Conservation (phyloP, 2,329 filamentous ascomycete genomes). For the Hymenoscyphus fructigenus region DNA sequence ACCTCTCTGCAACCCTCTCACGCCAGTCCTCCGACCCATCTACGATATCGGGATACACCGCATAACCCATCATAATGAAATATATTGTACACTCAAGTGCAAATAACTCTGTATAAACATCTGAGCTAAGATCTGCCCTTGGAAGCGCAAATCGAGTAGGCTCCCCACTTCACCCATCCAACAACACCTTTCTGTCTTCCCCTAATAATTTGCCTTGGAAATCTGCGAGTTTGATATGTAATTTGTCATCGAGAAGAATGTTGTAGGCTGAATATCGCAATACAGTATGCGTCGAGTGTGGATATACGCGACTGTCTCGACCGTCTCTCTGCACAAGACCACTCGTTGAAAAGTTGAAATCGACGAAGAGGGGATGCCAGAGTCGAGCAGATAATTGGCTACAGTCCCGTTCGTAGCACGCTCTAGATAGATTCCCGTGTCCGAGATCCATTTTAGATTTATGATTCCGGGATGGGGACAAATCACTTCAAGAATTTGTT, state of each 20-base stretch:
- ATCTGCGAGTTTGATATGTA: not conserved
- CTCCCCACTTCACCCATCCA: not conserved
- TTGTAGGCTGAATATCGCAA: constrained; percentile 9
- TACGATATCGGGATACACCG: constrained; percentile 24
- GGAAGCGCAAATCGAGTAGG: no score
- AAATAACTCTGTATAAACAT: constrained; percentile 22
- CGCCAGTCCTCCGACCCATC: constrained; percentile 21
- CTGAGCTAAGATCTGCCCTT: no score
- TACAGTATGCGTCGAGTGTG: no score
- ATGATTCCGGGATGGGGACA: no score
- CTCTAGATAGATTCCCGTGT: constrained; percentile 23
- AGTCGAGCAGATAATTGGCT: constrained; percentile 8
- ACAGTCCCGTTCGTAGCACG: constrained; percentile 23
- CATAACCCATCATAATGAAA: constrained; percentile 24
- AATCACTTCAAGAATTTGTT: constrained; percentile 14
- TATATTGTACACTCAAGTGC: constrained; percentile 27
- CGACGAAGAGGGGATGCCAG: not conserved
- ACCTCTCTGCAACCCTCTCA: constrained; percentile 20
- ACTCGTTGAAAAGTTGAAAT: constrained; percentile 18
- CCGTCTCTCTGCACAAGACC: no score
- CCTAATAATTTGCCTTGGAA: not conserved
- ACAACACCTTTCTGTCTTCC: not conserved
- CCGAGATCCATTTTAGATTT: constrained; percentile 12
- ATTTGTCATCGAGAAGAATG: not conserved
- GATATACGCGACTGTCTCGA: no score